These are phyloP conservation scores for Trichophyton schoenleinii DNA, from an alignment of 2,329 filamentous ascomycete genomes.

Conservation along the genomic window DNA sequence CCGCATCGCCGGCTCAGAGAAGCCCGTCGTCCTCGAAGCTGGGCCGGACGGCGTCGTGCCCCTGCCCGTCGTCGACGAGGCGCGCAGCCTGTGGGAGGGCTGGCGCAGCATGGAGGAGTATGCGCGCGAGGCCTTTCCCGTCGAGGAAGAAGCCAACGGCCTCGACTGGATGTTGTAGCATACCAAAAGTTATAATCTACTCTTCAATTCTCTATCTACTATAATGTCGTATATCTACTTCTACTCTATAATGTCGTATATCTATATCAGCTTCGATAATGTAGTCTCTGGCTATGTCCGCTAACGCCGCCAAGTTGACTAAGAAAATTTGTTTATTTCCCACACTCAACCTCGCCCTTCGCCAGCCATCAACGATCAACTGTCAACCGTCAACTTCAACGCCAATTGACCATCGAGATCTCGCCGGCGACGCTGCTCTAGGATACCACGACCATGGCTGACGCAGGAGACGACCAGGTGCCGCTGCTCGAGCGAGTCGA, in stretches of 20 bases:
- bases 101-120: constrained; percentile 88
- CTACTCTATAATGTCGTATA: no score
- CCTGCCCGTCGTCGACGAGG: constrained; percentile 60
- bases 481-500: constrained; percentile 25
- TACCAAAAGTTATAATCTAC: no score
- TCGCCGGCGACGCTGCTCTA: background rate
- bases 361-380: background rate
- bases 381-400: background rate
- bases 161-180: constrained; percentile 68
- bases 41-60: constrained; percentile 34
- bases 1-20: constrained; percentile 24
- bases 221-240: no score
- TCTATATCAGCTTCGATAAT: no score
- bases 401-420: background rate
- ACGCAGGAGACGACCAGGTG: constrained; percentile 17
- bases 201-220: no score
- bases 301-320: background rate
- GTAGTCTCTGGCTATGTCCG: background rate
- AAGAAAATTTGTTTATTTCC: constrained; percentile 1
- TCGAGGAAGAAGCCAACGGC: constrained; percentile 90
- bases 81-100: constrained; percentile 79
- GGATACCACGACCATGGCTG: background rate
- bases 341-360: background rate
- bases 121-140: constrained; percentile 79
- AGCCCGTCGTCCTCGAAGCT: constrained; percentile 17